Conservation (phyloP, 2,329 filamentous ascomycete species). For the Ploettnerulaceae sp. region DNA sequence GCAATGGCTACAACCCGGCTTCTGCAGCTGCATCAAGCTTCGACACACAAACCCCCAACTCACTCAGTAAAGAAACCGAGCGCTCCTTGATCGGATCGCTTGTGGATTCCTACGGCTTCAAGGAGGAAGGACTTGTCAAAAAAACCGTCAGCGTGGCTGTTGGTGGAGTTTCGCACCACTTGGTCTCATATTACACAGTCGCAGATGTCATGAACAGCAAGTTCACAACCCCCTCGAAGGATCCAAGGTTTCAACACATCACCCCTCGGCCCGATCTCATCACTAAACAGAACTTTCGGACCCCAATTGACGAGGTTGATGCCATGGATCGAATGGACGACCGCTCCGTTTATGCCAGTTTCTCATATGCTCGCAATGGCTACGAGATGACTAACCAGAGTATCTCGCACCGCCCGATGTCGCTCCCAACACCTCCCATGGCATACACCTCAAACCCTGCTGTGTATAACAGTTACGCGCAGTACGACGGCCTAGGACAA, state of each 20-base stretch:
- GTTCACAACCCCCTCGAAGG: slow-evolving; percentile 54
- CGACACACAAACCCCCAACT: slow-evolving; percentile 20
- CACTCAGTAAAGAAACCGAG: slow-evolving; percentile 31
- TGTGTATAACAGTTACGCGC: slow-evolving; percentile 23
- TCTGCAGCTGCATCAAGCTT: slow-evolving; percentile 16
- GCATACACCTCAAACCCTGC: slow-evolving; percentile 19
- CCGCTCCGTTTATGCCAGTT: slow-evolving; percentile 25
- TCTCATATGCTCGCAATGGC: slow-evolving; percentile 25
- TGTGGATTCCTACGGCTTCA: slow-evolving; percentile 87
- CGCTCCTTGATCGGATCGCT: slow-evolving; percentile 66
- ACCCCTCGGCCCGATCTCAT: slow-evolving; percentile 54
- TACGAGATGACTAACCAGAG: slow-evolving; percentile 33
- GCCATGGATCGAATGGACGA: slow-evolving; percentile 30
- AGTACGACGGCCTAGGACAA: slow-evolving; percentile 26
- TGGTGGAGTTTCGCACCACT: slow-evolving; percentile 70
- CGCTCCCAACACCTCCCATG: slow-evolving; percentile 29
- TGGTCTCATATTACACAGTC: slow-evolving; percentile 85
- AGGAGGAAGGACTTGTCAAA: slow-evolving; percentile 76
- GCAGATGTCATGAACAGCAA: slow-evolving; percentile 62
- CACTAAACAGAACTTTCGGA: slow-evolving; percentile 60
- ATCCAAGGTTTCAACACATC: slow-evolving; percentile 46
- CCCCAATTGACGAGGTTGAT: slow-evolving; percentile 58
- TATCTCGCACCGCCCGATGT: slow-evolving; percentile 28
- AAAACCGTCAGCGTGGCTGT: slow-evolving; percentile 84
- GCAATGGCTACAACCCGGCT: slow-evolving; percentile 16